Percentiles rank a stretch among this genome's conserved stretches.
Conservation (phyloP, 1,284 basidiomycete genomes). For the Lentinula novae-zelandiae region DNA sequence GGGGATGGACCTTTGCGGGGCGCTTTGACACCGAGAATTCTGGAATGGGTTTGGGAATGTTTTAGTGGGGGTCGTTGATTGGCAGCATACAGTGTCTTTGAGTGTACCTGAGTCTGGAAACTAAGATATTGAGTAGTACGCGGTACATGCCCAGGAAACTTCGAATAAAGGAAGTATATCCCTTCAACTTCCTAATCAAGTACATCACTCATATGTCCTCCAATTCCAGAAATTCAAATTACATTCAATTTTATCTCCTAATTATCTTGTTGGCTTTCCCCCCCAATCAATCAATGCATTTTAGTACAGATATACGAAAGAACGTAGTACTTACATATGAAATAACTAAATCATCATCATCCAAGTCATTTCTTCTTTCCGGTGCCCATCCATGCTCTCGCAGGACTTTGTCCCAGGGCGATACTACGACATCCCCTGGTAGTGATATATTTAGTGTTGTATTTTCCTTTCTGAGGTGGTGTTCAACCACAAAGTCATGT, state of each 20-base stretch:
- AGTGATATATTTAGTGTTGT: background rate
- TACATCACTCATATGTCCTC: too few relatives aligned
- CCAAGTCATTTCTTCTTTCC: background rate
- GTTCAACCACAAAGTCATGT: slow-evolving; percentile 5
- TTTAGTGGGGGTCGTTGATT: background rate
- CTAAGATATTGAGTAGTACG: too few relatives aligned
- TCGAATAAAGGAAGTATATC: too few relatives aligned
- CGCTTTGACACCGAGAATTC: slow-evolving; percentile 14
- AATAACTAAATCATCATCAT: background rate
- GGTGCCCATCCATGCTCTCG: slow-evolving; percentile 6
- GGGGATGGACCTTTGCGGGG: slow-evolving; percentile 13
- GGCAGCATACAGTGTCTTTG: too few relatives aligned
- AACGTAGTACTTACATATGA: background rate
- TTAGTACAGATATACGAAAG: too few relatives aligned
- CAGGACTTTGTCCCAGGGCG: slow-evolving; percentile 4
- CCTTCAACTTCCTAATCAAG: too few relatives aligned
- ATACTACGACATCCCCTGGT: background rate
- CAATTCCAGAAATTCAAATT: too few relatives aligned
- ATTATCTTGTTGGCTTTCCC: too few relatives aligned
- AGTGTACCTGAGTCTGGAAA: too few relatives aligned
- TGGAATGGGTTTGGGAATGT: slow-evolving; percentile 24
- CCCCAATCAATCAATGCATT: too few relatives aligned
- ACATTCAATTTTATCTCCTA: too few relatives aligned
- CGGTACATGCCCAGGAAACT: too few relatives aligned
- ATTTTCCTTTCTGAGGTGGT: background rate